phyloP scores from a whole-genome alignment of 352 stramenopile species.

The Blastocystis sp. region DNA sequence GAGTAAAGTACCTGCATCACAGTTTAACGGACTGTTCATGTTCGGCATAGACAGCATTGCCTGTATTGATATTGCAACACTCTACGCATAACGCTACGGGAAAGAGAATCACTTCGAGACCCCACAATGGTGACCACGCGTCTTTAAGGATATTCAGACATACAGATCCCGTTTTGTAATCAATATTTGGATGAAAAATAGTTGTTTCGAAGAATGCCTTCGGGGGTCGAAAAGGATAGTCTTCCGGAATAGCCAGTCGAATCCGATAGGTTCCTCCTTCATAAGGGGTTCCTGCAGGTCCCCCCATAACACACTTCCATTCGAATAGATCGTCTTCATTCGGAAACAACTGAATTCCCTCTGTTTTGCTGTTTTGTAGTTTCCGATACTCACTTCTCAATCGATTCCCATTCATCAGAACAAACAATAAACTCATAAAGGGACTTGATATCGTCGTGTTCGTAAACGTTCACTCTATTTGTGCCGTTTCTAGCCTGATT shows the following conservation, averaged over 20 bases:
- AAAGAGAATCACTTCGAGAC: conserved; percentile 21
- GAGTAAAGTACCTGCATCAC: conserved; percentile 37
- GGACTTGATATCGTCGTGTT: not conserved
- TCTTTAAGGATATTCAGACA: conserved; percentile 52
- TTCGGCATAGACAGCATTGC: conserved; percentile 43
- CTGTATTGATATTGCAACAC: conserved; percentile 18
- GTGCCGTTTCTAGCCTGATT: not conserved
- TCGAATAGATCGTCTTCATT: conserved; percentile 15
- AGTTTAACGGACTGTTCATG: conserved; percentile 37
- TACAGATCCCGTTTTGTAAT: conserved; percentile 37
- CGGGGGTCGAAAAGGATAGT: conserved; percentile 50
- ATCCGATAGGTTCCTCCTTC: not conserved
- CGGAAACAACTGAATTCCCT: conserved; percentile 5
- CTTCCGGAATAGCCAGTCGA: not conserved
- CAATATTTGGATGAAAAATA: conserved; percentile 55
- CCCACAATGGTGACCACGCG: conserved; percentile 14
- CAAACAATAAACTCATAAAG: not conserved
- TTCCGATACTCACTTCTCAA: not conserved
- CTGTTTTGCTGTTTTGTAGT: not conserved
- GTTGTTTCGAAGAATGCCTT: conserved; percentile 13
- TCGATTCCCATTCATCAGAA: not conserved
- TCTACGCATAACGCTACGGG: not conserved
- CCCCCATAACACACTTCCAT: conserved; percentile 17
- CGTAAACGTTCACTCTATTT: not conserved
- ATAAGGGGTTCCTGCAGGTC: conserved; percentile 13